phyloP scores from a whole-genome alignment of 768 basidiomycete genomes.

The Hygrophoropsis aurantiaca region DNA sequence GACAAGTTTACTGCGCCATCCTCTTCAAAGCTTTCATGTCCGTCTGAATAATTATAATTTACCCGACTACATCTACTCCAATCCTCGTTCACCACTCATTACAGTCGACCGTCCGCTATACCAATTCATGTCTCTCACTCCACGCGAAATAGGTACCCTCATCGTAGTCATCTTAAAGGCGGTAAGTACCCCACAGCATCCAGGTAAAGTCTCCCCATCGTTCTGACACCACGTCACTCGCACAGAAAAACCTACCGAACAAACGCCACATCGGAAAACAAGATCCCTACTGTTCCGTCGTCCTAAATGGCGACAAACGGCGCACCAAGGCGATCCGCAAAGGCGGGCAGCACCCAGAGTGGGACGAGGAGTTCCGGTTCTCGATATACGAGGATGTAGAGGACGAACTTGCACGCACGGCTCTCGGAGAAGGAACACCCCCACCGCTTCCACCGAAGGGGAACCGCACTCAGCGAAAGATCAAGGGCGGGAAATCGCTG shows the following conservation, averaged over 20 bases:
- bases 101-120: too few relatives aligned
- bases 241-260: slow-evolving; percentile 83
- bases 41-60: too few relatives aligned
- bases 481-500: slow-evolving; percentile 76
- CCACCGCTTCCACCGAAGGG: slow-evolving; percentile 73
- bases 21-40: too few relatives aligned
- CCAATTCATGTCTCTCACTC: slow-evolving; percentile 52
- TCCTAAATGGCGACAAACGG: slow-evolving; percentile 77
- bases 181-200: slow-evolving; percentile 48
- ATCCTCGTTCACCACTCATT: too few relatives aligned
- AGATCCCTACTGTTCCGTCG: slow-evolving; percentile 89
- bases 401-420: slow-evolving; percentile 47
- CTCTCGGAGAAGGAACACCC: slow-evolving; percentile 45
- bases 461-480: slow-evolving; percentile 41
- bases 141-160: slow-evolving; percentile 87
- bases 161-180: slow-evolving; percentile 93
- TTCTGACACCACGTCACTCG: slow-evolving; percentile 19
- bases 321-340: slow-evolving; percentile 93
- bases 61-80: too few relatives aligned
- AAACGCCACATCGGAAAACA: slow-evolving; percentile 95
- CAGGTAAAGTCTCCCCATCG: slow-evolving; percentile 1
- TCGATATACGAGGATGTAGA: slow-evolving; percentile 77
- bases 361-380: slow-evolving; percentile 98
- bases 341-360: slow-evolving; percentile 97
- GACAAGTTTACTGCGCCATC: too few relatives aligned